Conservation (phyloP, 306 rosid genomes). For the Fagus sylvatica region DNA sequence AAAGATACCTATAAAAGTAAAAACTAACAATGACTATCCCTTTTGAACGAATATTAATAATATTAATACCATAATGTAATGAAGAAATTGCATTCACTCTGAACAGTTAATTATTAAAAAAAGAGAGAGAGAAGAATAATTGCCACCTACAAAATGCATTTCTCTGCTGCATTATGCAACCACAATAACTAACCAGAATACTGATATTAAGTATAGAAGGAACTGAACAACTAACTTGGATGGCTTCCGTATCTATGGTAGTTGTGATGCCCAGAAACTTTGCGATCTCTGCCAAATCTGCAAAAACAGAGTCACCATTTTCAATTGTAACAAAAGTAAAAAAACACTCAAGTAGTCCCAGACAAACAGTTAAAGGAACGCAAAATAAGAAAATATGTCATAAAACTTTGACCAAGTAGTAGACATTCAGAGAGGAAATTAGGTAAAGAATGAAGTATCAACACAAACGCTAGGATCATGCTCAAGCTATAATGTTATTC, state of each 20-base stretch:
- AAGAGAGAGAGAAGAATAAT: background rate
- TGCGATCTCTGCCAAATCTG: slow-evolving; percentile 93
- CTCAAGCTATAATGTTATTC: too few relatives aligned
- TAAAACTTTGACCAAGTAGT: too few relatives aligned
- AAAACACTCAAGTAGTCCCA: background rate
- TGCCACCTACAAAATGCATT: background rate
- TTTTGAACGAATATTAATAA: background rate
- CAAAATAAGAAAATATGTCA: too few relatives aligned
- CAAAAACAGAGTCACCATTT: slow-evolving; percentile 20
- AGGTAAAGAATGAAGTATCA: too few relatives aligned
- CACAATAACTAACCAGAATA: background rate
- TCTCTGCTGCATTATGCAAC: background rate
- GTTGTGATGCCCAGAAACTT: slow-evolving; percentile 82
- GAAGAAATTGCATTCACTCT: background rate
- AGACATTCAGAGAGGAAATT: too few relatives aligned
- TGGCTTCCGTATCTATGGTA: slow-evolving; percentile 77
- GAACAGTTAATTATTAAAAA: background rate
- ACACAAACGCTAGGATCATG: too few relatives aligned
- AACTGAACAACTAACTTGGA: slow-evolving; percentile 64
- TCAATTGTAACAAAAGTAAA: slow-evolving; percentile 8
- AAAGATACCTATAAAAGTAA: too few relatives aligned
- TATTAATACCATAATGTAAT: background rate
- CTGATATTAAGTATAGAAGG: background rate
- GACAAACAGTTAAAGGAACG: too few relatives aligned
- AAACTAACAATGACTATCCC: background rate